phyloP scores from a whole-genome alignment of 1,139 yeast species.

The Candida sojae region DNA sequence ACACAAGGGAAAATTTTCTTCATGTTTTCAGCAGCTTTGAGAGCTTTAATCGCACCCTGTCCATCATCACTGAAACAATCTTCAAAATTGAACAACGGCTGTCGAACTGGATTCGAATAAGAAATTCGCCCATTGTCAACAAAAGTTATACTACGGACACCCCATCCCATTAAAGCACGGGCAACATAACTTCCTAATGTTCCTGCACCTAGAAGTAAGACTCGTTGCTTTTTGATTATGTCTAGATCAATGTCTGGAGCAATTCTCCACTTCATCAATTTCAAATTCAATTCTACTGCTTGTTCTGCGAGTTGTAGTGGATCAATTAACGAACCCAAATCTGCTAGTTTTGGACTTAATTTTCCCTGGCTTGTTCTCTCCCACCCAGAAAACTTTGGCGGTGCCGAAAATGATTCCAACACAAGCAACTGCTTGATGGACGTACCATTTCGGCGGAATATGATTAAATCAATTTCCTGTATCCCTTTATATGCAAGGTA shows the following conservation, averaged over 20 bases:
- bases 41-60: conserved; percentile 70
- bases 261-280: conserved; percentile 95
- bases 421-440: conserved; percentile 26
- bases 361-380: conserved; percentile 76
- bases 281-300: conserved; percentile 86
- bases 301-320: conserved; percentile 84
- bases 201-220: conserved; percentile 90
- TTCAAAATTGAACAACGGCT: conserved; percentile 75
- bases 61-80: conserved; percentile 68
- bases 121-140: conserved; percentile 90
- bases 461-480: conserved; percentile 39
- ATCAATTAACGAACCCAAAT: conserved; percentile 75
- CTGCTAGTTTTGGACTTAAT: conserved; percentile 79
- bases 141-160: conserved; percentile 78
- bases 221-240: conserved; percentile 55
- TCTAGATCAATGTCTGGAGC: conserved; percentile 81
- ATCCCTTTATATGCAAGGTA: conserved; percentile 48
- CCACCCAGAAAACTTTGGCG: conserved; percentile 75
- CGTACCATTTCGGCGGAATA: conserved; percentile 25
- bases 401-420: conserved; percentile 9
- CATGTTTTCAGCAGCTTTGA: conserved; percentile 71
- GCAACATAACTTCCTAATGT: conserved; percentile 93
- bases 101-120: conserved; percentile 93
- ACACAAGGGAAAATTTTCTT: conserved; percentile 79
- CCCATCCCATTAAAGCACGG: conserved; percentile 90